A percentile compares a stretch with the other conserved stretches of the same genome.
phyloP scores from a whole-genome alignment of 176 grass and related monocot genomes.

The Hsuehochloa calcarea region DNA sequence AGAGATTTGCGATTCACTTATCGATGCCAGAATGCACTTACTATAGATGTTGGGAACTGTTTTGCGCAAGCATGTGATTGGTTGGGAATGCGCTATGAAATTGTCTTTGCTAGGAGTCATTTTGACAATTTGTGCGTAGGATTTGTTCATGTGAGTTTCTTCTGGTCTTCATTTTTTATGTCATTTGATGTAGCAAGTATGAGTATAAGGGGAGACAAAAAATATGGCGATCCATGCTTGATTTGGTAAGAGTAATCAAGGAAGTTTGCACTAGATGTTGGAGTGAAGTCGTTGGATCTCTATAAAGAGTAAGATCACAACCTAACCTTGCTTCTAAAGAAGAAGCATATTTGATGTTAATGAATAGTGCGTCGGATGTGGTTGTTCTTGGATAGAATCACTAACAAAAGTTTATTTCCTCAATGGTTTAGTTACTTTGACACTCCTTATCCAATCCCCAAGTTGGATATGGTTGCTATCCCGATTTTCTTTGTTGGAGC shows the following conservation, averaged over 20 bases:
- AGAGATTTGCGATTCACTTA: background rate
- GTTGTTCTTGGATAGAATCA: background rate
- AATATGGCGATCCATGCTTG: constrained; percentile 88
- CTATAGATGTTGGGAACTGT: background rate
- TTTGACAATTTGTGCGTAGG: background rate
- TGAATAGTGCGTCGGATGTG: background rate
- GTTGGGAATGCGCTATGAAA: background rate
- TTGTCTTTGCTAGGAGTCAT: too few relatives aligned
- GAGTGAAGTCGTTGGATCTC: constrained; percentile 65
- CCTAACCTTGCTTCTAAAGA: too few relatives aligned
- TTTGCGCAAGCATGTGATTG: background rate
- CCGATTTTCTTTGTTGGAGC: constrained; percentile 83
- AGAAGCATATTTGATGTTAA: background rate
- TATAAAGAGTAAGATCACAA: constrained; percentile 89
- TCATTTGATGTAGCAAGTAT: constrained; percentile 51
- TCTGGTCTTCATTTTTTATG: background rate
- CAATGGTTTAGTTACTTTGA: constrained; percentile 67
- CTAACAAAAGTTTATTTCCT: constrained; percentile 19
- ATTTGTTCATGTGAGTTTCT: background rate
- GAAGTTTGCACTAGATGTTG: constrained; percentile 86
- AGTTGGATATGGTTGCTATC: constrained; percentile 92
- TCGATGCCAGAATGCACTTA: background rate
- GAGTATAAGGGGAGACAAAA: constrained; percentile 46
- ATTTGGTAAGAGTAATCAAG: constrained; percentile 74
- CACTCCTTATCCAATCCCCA: constrained; percentile 79